Evolutionary conservation across 495 filamentous ascomycete genomes (phyloP), one percentile per base, ranked within the genome.

Genomic region (Neurospora sp.): DNA sequence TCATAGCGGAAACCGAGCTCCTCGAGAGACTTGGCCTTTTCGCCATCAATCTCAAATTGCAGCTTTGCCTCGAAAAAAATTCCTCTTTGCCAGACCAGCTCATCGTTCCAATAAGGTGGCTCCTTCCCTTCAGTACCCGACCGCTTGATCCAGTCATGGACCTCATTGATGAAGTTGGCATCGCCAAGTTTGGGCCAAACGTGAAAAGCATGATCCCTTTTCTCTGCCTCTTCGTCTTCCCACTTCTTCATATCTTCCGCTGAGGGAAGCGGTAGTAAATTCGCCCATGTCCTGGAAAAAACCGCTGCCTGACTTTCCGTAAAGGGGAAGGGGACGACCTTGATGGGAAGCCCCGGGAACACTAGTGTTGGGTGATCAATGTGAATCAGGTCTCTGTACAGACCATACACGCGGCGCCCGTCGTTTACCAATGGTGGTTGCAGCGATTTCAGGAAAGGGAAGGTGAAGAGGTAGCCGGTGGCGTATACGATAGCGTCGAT

Each of bases 261-360:
- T 0, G 86, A 75, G 0, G 94, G 95, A 10, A 97, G 82, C 0
- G 75, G 75, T 3, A 97, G 84, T 0, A 89, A 81, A 39, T 88
- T 88, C 0, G 91, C 87, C 88, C 90, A 97, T 3, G 93, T 87
- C 5, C 93, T 87, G 14, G 93, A 89, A 71, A 97, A 86, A 3
- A 92, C 85, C 11, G 93, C 89, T 4, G 88, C 90, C 78, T 97
- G 94, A n/a, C 86, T 88, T 78, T 97, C 92, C 1, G 89, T 84
- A 7, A 94, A 76, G 3, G 92, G 90, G 76, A 97, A 97, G 3
- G 95, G 94, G 35, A 96, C 90, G 12, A 97, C 88, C 74, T 92
- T 91, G 74, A 93, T 91, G 3, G 90, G 88, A 27, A 98, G 82
- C 0, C 87, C 91, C 0, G 91, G 85, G 74, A 97, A 94, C 3